Base-by-base conservation (phyloP, 169 alveolate genomes). In the Plasmodium reichenowi region DNA sequence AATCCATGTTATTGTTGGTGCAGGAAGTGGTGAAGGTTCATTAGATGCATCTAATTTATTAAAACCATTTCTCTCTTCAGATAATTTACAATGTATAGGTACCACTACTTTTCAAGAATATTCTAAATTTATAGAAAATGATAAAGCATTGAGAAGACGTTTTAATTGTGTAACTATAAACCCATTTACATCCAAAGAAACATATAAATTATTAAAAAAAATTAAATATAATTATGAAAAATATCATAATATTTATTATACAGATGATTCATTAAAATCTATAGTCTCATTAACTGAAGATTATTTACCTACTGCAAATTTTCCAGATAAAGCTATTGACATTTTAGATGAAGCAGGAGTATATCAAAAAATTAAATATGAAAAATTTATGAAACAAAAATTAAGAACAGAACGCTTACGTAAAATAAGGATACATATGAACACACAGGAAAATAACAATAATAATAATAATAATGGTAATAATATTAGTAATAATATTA, bases 21-120 rank as follows among this genome's bases (percentile, higher is more conserved):
- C 94, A 22, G 97, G 95, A 8, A 93, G 93, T 47, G 96, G 97
- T 4, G 98, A 95, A 29, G 98, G 98, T 17, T 94, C 97, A 22
- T 85, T 95, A 48, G 98, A 96, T 72, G 98, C 98, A 10, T 97
- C 98, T 24, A 96, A 96, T 80, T 73, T 96, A 72, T 88, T 96
- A 75, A 96, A 96, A 90, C 98, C 98, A 2, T 94, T 97, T 2
- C 95, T 96, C 50, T 95, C 98, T 2, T 88, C 97, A 22, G 98
- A 97, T 3, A 97, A 96, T 91, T 70, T 94, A 72, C 96, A 94
- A 32, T 94, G 96, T 72, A 93, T 94, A n/a, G 96, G 95, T 6
- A 91, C 94, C 7, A 94, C 96, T 3, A 94, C 96, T 22, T 94
- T 93, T 15, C 86, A 88, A 74, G 97, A 93, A 47, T 94, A 95